Evolutionary conservation across 208 protist genomes (phyloP), one percentile per base, ranked within the genome.

Genomic region (Trypanosoma conorhini): DNA sequence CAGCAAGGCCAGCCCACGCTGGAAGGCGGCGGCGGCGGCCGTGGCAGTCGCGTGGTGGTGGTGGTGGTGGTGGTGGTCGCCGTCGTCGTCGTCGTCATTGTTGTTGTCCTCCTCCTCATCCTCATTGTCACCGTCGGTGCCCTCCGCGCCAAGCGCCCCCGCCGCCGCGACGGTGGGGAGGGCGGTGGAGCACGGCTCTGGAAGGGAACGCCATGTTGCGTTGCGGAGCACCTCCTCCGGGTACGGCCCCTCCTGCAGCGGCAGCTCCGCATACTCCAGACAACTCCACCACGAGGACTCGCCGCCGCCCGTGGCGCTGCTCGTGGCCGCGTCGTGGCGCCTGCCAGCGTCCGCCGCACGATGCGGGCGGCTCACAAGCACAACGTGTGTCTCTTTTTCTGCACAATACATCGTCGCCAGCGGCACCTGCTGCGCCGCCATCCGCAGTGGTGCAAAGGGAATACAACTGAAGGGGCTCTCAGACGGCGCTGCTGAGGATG

Each of bases 201-300:
- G 58, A 33, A 76, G 22, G 22, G 58, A 33, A 24, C 33, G 9
- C 72, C 72, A 76, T 35, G 33, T 54, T n/a, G 72, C 64, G 17
- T 19, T 46, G 4, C 24, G 46, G 15, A 76, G 50, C 1, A 44
- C 58, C 28, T 70, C 64, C 26, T 58, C 44, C 46, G 58, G 60
- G 57, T 76, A 76, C 12, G 72, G 72, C 10, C 72, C 72, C 8
- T 69, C 46, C 24, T 60, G 54, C 57, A 76, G n/a, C 12, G 63
- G 38, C 17, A 76, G 31, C 26, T 76, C 72, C 0, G 64, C 57
- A 31, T 60, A 71, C 51, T 71, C 72, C 56, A 76, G 15, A 17
- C 26, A 54, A 51, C 55, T 56, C 70, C 70, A 76, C 70, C 70
- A 68, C 22, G 15, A 22, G 13, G n/a, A 38, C 44, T 40, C 56